Conservation (phyloP, 805 yeast species). For the Cyberlindnera lachancei region DNA sequence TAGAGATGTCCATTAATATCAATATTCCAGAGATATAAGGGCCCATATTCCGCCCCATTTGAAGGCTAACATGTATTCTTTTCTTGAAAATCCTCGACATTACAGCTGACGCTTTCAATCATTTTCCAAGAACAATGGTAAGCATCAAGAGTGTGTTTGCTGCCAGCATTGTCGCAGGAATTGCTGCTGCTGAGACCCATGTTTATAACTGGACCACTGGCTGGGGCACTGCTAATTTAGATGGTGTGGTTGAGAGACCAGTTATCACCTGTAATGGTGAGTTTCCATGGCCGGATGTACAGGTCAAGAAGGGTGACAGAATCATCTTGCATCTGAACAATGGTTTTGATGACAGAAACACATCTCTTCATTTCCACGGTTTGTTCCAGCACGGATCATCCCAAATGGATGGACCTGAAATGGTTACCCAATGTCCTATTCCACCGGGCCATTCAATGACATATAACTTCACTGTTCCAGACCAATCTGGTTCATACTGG, state of each 20-base stretch:
- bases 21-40: too few relatives aligned
- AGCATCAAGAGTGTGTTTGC: slow-evolving; percentile 4
- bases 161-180: slow-evolving; percentile 3
- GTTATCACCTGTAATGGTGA: slow-evolving; percentile 39
- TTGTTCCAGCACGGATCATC: slow-evolving; percentile 64
- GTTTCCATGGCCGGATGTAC: slow-evolving; percentile 83
- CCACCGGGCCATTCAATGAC: slow-evolving; percentile 67
- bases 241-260: slow-evolving; percentile 31
- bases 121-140: too few relatives aligned
- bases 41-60: too few relatives aligned
- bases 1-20: too few relatives aligned
- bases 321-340: slow-evolving; percentile 68
- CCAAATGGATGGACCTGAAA: slow-evolving; percentile 89
- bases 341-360: slow-evolving; percentile 58
- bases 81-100: too few relatives aligned
- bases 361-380: slow-evolving; percentile 81
- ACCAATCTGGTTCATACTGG: slow-evolving; percentile 90
- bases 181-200: slow-evolving; percentile 36
- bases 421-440: slow-evolving; percentile 86
- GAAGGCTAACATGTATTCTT: too few relatives aligned
- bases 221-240: slow-evolving; percentile 42
- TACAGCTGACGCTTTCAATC: too few relatives aligned
- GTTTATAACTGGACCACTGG: slow-evolving; percentile 58
- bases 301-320: slow-evolving; percentile 73
- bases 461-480: slow-evolving; percentile 81